Evolutionary conservation across 352 stramenopile genomes (phyloP), one percentile per base, ranked within the genome.

Genomic region (Bremia lactucae): DNA sequence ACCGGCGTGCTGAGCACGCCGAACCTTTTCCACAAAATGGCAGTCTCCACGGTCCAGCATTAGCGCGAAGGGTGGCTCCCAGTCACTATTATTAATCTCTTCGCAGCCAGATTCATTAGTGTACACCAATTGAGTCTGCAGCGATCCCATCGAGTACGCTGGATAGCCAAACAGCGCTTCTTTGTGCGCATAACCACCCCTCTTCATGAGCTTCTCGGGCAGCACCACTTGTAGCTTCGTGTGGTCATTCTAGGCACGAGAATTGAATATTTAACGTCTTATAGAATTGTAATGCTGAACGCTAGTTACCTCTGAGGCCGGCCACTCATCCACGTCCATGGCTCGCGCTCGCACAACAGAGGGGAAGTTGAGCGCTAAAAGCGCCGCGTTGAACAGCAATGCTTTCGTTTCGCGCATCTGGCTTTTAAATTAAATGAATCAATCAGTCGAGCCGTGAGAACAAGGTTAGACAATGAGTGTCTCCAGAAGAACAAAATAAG

Each of bases 161-260:
- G 93, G 94, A 47, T 97, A 93, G 22, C 95, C 95, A 59, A 98
- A 98, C 26, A 98, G 72, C 39, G 93, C 93, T 38, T 98, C 94
- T 53, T 96, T 94, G 69, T 98, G 95, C 46, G 90, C 74, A 59
- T 98, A 98, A 31, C 93, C 95, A 22, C 91, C 73, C 37, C 89
- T 86, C 53, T 83, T 89, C 68, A 90, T 87, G n/a, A 96, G 57
- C n/a, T 57, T 75, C 46, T 84, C 68, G 18, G 85, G 85, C 19
- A 96, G 70, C 49, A 93, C 72, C 31, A 96, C 63, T 62, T 95
- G 75, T 46, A 94, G 57, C 69, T 94, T 92, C 16, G 76, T 89
- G 70, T 92, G 79, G 47, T 89, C 79, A 52, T 62, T 89, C 76
- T 91, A 49, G 28, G 21, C 4, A 49, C 20, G 15, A 18, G 29